phyloP scores from a whole-genome alignment of 805 yeast species.

The Candida vaughaniae region DNA sequence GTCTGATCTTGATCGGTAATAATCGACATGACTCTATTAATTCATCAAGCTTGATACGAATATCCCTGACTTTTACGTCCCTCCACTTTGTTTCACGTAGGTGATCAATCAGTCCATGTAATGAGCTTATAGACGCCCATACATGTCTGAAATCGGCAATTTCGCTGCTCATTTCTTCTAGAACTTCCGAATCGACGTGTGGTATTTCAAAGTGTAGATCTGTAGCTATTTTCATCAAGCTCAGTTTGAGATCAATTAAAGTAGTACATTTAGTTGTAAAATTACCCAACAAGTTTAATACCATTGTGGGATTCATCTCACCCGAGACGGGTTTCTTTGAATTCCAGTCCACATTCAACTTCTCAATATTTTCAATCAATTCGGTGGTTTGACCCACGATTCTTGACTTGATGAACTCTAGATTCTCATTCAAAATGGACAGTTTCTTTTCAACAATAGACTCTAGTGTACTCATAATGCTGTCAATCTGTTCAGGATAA shows the following conservation, averaged over 20 bases:
- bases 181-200: conserved; percentile 13
- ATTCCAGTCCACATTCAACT: conserved; percentile 48
- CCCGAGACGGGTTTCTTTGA: conserved; percentile 47
- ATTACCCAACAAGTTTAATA: conserved; percentile 36
- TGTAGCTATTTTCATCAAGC: conserved; percentile 4
- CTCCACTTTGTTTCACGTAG: conserved; percentile 50
- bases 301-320: conserved; percentile 39
- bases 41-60: conserved; percentile 52
- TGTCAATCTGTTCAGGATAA: conserved; percentile 60
- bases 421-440: conserved; percentile 38
- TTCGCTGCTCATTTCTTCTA: conserved; percentile 44
- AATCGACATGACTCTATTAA: conserved; percentile 45
- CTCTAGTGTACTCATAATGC: conserved; percentile 41
- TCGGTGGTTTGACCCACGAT: conserved; percentile 40
- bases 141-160: conserved; percentile 55
- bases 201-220: conserved; percentile 6
- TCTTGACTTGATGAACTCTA: conserved; percentile 40
- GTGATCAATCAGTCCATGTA: conserved; percentile 48
- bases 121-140: conserved; percentile 59
- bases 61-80: conserved; percentile 40
- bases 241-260: conserved; percentile 4
- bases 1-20: conserved; percentile 59
- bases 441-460: conserved; percentile 37
- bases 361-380: conserved; percentile 28
- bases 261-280: conserved; percentile 18